Conservation (phyloP, 768 basidiomycete genomes). For the Coprinopsis cinerea region DNA sequence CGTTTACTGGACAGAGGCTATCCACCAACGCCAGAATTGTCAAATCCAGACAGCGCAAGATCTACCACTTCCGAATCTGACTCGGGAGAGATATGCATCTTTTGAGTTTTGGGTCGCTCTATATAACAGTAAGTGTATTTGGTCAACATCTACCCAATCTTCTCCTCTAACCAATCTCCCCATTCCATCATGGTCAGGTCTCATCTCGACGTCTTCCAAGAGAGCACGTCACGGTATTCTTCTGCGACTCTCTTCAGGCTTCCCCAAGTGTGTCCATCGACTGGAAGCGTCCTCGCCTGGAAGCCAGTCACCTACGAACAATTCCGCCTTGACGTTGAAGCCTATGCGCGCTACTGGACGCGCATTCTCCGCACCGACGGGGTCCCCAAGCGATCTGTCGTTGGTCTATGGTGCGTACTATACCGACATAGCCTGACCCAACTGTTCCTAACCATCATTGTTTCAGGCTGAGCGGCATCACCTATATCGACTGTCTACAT, state of each 20-base stretch:
- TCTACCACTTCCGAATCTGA: slow-evolving; percentile 29
- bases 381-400: slow-evolving; percentile 50
- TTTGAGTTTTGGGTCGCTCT: too few species aligned
- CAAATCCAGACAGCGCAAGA: slow-evolving; percentile 23
- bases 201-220: slow-evolving; percentile 61
- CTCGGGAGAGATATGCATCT: slow-evolving; percentile 25
- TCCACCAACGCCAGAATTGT: slow-evolving; percentile 26
- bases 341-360: slow-evolving; percentile 60
- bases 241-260: slow-evolving; percentile 53
- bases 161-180: slow-evolving; percentile 15
- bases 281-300: slow-evolving; percentile 47
- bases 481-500: slow-evolving; percentile 64
- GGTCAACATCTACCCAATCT: slow-evolving; percentile 10
- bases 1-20: slow-evolving; percentile 25
- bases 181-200: slow-evolving; percentile 34
- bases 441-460: slow-evolving; percentile 10
- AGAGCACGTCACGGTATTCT: slow-evolving; percentile 45
- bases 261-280: slow-evolving; percentile 41
- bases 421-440: not conserved
- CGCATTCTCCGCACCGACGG: slow-evolving; percentile 37
- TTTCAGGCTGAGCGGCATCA: slow-evolving; percentile 65
- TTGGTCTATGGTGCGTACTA: slow-evolving; percentile 73
- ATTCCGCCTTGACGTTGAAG: slow-evolving; percentile 62
- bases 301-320: slow-evolving; percentile 54
- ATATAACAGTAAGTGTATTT: slow-evolving; percentile 19